Conservation (phyloP, 2,329 filamentous ascomycete genomes). For the Pestalotiopsis sp. region DNA sequence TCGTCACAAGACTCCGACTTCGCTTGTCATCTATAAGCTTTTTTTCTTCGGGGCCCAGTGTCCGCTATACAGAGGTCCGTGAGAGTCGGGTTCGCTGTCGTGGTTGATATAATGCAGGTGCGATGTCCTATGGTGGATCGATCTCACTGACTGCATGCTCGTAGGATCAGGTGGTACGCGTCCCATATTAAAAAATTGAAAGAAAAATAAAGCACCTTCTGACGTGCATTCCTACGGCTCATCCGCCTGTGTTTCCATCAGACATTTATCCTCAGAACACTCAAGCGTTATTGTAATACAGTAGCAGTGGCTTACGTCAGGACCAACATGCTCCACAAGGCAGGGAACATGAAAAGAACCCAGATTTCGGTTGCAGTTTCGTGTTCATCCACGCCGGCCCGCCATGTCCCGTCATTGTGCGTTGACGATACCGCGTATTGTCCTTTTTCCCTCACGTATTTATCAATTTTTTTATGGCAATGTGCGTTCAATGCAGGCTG, state of each 20-base stretch:
- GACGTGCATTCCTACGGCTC: neutral
- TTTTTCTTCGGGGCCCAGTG: neutral
- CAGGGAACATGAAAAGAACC: neutral
- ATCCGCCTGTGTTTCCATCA: neutral
- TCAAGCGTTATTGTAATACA: neutral
- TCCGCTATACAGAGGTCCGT: conserved; percentile 4
- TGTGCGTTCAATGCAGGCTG: neutral
- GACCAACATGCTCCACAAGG: neutral
- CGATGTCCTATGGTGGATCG: neutral
- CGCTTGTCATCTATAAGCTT: neutral
- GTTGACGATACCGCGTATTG: neutral
- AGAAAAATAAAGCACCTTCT: neutral
- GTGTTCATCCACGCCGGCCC: neutral
- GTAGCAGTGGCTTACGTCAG: neutral
- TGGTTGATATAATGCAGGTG: neutral
- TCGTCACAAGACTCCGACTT: neutral
- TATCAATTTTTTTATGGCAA: neutral
- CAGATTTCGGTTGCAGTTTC: neutral
- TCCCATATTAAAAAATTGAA: neutral
- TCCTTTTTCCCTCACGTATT: neutral
- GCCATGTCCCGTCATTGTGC: neutral
- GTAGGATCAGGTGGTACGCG: neutral
- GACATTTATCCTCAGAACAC: neutral
- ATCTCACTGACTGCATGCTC: neutral
- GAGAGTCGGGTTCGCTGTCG: neutral